Percentiles rank a stretch among this genome's conserved stretches.
Evolutionary conservation across 1,284 basidiomycete genomes (phyloP).

Genomic region (Boletus smithii): DNA sequence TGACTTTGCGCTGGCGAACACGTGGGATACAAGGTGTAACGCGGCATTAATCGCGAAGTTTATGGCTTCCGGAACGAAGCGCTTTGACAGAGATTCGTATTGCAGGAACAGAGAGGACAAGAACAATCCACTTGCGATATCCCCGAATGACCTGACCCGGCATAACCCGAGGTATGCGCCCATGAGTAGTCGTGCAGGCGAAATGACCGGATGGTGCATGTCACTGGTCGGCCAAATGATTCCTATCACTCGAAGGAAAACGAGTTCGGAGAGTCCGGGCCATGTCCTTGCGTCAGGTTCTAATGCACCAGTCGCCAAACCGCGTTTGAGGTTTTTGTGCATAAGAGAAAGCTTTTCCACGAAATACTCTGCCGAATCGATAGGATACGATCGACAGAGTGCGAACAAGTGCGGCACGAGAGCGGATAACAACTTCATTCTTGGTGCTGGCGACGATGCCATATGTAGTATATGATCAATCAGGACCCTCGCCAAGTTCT

Average conservation of each 20-base stretch:
- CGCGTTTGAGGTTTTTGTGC: conserved; percentile 91
- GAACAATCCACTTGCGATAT: conserved; percentile 87
- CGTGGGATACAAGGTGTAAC: conserved; percentile 70
- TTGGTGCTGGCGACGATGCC: conserved; percentile 60
- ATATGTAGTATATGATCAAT: conserved; percentile 88
- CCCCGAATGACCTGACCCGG: conserved; percentile 70
- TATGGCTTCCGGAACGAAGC: conserved; percentile 86
- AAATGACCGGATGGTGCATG: conserved; percentile 85
- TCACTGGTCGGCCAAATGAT: conserved; percentile 93
- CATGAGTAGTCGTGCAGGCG: conserved; percentile 85
- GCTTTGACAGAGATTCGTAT: conserved; percentile 83
- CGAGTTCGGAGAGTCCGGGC: conserved; percentile 83
- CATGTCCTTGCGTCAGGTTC: conserved; percentile 74
- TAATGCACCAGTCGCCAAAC: conserved; percentile 73
- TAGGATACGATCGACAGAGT: conserved; percentile 80
- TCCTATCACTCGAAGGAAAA: conserved; percentile 78
- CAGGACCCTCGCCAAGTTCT: conserved; percentile 80
- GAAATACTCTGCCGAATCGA: conserved; percentile 77
- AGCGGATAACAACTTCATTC: conserved; percentile 58
- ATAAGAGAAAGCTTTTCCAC: conserved; percentile 83
- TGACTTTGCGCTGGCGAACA: conserved; percentile 43
- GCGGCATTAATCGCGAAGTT: conserved; percentile 77
- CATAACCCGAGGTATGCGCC: conserved; percentile 88
- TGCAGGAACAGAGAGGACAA: conserved; percentile 80
- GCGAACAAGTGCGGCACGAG: conserved; percentile 82